Base-by-base conservation (phyloP, 805 yeast genomes). In the Saccharomycopsis javanensis region DNA sequence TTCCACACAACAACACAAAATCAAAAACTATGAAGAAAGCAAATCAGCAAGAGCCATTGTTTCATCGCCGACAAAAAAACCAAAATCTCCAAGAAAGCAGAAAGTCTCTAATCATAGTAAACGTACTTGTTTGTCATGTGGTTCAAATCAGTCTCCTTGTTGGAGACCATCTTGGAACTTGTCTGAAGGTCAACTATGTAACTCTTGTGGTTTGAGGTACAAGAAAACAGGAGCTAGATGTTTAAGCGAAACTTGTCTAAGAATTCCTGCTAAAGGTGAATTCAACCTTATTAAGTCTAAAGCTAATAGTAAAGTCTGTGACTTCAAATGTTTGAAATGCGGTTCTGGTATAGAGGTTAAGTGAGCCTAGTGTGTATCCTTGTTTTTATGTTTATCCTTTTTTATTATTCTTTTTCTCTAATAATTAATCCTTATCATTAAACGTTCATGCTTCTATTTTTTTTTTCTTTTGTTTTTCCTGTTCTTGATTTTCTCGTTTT, bases 81-180 rank as follows among this genome's bases (percentile, higher is more conserved):
- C 38, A 13, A 31, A 31, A 76, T 13, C 68, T 72, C 72, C 52
- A 66, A 69, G 54, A 57, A 73, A 76, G 3, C 68, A 73, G 23
- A 65, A 64, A 64, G 50, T 62, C 61, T 25, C 60, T 53, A 60
- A 50, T 37, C 63, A 42, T 57, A 56, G 60, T 13, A 51, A 62
- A 66, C 77, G 96, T 63, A 79, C 78, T 55, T 92, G 99, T 68
- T 83, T 92, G 30, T 88, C 97, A 5, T 92, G 99, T 71, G 89
- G 90, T 5, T 82, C 94, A 1, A 85, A 83, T 57, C 94, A 87
- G 64, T 87, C 96, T 5, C 99, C 99, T 4, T 92, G 99, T 71
- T 92, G 99, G 99, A 80, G 99, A 67, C 99, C 99, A 1, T 86
- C 96, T 4, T 92, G 99, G 99, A 83, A 92, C 2, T 76, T 82